Conservation (phyloP, 208 protist genomes). For the Acanthamoeba triangularis region DNA sequence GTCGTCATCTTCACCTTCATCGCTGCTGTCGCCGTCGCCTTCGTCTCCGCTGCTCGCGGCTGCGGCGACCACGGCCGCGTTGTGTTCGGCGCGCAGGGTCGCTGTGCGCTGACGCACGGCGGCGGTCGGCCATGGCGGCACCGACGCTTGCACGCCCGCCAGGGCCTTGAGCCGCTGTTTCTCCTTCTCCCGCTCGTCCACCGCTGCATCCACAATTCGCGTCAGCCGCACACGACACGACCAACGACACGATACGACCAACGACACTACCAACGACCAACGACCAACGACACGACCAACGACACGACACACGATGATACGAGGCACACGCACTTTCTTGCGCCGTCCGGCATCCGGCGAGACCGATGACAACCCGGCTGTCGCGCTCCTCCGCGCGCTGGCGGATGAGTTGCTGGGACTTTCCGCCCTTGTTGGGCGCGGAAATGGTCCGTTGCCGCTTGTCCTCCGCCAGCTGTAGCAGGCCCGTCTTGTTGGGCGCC, state of each 20-base stretch:
- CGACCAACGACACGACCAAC: no score
- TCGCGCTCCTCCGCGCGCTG: not conserved
- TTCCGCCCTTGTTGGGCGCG: not conserved
- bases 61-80: no score
- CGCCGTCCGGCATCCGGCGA: not conserved
- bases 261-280: no score
- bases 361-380: not conserved
- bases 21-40: no score
- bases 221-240: not conserved
- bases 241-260: no score
- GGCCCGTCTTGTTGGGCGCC: not conserved
- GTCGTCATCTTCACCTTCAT: not conserved
- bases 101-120: no score
- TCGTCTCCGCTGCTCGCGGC: no score
- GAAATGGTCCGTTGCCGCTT: not conserved
- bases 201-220: not conserved
- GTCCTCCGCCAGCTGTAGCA: not conserved
- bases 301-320: not conserved
- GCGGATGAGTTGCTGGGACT: not conserved
- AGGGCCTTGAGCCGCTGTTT: not conserved
- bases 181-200: conserved; percentile 8
- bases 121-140: no score
- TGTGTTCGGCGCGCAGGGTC: no score
- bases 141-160: no score
- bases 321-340: not conserved